Conservation (phyloP, 441 rosid genomes). For the Omphalea diandra region DNA sequence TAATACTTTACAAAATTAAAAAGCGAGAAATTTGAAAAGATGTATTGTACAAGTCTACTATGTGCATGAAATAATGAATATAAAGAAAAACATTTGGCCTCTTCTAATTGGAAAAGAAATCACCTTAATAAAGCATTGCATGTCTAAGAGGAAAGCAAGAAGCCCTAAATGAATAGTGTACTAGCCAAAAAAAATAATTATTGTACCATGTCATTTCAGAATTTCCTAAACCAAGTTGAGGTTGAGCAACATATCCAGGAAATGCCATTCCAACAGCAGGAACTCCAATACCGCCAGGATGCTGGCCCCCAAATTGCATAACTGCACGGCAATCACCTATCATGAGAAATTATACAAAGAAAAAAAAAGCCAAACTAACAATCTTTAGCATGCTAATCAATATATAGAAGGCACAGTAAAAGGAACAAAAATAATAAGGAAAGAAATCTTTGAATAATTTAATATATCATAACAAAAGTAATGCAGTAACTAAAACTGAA, state of each 20-base stretch:
- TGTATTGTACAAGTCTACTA: background rate
- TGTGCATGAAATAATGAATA: background rate
- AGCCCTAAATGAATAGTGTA: conserved; percentile 5
- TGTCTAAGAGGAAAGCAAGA: background rate
- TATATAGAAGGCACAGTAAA: background rate
- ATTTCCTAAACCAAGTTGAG: conserved; percentile 82
- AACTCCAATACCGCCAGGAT: conserved; percentile 79
- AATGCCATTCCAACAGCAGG: conserved; percentile 97
- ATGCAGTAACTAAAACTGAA: too few species aligned
- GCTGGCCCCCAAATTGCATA: conserved; percentile 94
- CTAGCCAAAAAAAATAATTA: conserved; percentile 11
- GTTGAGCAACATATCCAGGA: conserved; percentile 94
- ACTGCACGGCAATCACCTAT: conserved; percentile 41
- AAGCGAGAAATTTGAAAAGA: background rate
- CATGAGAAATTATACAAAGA: background rate
- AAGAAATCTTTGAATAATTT: background rate
- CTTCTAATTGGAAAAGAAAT: background rate
- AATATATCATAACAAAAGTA: background rate
- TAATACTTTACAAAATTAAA: background rate
- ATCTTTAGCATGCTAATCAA: background rate
- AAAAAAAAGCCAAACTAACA: background rate
- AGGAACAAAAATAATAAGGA: background rate
- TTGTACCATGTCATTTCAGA: conserved; percentile 95
- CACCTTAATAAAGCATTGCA: background rate
- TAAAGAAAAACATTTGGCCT: background rate